Conservation (phyloP, 805 yeast species). For the Barnettozyma sucrosica region DNA sequence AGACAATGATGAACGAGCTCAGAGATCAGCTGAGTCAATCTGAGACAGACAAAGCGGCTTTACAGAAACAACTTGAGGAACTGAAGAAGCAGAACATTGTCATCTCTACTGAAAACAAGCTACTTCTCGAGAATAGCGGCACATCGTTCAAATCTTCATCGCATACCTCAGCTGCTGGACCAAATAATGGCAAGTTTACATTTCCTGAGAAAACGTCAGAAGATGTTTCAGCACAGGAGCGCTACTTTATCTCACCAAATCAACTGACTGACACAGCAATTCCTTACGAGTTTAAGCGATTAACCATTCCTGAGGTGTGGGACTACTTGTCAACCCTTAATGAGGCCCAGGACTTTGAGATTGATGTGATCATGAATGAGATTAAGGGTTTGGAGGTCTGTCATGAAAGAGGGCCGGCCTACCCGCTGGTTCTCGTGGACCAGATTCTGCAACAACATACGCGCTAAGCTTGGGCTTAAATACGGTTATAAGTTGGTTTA, state of each 20-base stretch:
- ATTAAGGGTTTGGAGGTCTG: constrained; percentile 68
- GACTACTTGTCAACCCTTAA: constrained; percentile 58
- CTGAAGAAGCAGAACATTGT: constrained; percentile 49
- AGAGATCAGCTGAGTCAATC: constrained; percentile 48
- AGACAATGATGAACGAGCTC: constrained; percentile 74
- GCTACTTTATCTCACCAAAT: constrained; percentile 9
- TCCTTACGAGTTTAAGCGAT: constrained; percentile 34
- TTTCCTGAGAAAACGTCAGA: constrained; percentile 11
- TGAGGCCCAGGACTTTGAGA: constrained; percentile 43
- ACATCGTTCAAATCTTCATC: not conserved
- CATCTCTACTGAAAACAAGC: constrained; percentile 57
- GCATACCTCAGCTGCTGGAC: not conserved
- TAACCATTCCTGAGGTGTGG: constrained; percentile 80
- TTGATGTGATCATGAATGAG: constrained; percentile 49
- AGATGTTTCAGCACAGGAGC: constrained; percentile 1
- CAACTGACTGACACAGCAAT: constrained; percentile 23
- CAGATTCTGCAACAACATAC: constrained; percentile 23
- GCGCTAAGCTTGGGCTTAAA: not conserved
- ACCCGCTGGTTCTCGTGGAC: constrained; percentile 41
- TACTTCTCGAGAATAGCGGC: constrained; percentile 35
- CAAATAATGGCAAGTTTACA: not conserved
- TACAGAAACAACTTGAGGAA: constrained; percentile 44
- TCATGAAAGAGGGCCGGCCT: constrained; percentile 76
- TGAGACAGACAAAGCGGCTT: constrained; percentile 45
- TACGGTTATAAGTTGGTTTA: not conserved